phyloP scores from a whole-genome alignment of 1,284 basidiomycete species.

The Hemileia vastatrix region DNA sequence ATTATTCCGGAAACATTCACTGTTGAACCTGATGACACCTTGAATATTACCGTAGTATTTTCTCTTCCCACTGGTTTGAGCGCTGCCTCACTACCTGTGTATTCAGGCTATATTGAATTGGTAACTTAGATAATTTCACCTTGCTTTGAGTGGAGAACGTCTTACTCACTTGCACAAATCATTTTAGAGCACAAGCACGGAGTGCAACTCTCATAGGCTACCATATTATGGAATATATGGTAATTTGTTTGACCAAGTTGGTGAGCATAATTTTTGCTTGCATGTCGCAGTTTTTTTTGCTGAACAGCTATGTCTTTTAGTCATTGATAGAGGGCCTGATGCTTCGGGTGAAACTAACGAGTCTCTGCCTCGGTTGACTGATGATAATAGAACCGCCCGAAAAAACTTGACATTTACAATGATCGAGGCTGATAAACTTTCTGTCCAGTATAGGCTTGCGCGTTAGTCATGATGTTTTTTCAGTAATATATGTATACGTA shows the following conservation, averaged over 20 bases:
- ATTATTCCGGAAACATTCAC: constrained; percentile 2
- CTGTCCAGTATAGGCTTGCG: constrained; percentile 7
- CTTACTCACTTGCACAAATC: neutral
- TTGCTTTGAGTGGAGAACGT: neutral
- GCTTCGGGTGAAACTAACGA: neutral
- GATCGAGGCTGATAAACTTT: neutral
- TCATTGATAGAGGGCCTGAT: constrained; percentile 8
- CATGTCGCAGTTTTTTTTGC: too few species aligned
- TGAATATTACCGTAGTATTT: constrained; percentile 9
- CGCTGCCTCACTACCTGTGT: constrained; percentile 9
- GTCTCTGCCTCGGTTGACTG: constrained; percentile 12
- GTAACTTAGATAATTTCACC: constrained; percentile 1
- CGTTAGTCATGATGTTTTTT: neutral
- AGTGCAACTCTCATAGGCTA: constrained; percentile 15
- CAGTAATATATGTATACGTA: neutral
- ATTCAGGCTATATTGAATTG: constrained; percentile 17
- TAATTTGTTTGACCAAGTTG: too few species aligned
- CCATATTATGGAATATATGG: constrained; percentile 19
- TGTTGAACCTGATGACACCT: neutral
- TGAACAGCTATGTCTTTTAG: neutral
- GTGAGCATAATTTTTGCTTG: too few species aligned
- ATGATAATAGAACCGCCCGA: neutral
- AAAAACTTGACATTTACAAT: neutral
- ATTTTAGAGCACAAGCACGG: constrained; percentile 4
- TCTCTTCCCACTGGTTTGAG: neutral